Evolutionary conservation across 1,284 basidiomycete genomes (phyloP), one percentile per base, ranked within the genome.

Genomic region (Malassezia obtusa): DNA sequence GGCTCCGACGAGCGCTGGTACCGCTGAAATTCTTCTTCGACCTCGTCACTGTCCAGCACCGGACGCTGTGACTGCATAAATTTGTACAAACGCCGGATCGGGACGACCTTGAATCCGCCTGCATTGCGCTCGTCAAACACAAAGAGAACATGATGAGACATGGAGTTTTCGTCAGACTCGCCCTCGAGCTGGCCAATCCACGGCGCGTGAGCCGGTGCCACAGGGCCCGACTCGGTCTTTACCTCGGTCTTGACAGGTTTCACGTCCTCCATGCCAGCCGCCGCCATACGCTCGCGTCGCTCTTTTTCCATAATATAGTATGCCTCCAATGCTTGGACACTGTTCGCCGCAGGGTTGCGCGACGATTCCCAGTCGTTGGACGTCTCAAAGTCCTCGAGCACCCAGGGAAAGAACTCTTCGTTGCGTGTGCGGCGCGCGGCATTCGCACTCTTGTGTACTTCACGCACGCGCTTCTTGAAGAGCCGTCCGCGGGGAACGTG

Each of bases 101-200:
- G 71, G 24, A 73, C 64, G 37, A 71, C 62, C 36, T 67, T 66
- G 63, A 73, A 73, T 3, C 67, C 69, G 43, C 71, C 71, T 2
- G 61, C 59, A 36, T 65, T 63, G 8, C 65, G 57, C 45, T 70
- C 67, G 52, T 73, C 71, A 37, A 73, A 71, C 33, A 64, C 66
- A 44, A 73, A 73, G 15, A 73, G 61, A 11, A 70, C 71, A 49
- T 73, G 69, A n/a, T 65, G 60, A 24, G 63, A 66, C 3, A 65
- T 58, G 0, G 64, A 60, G 40, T 62, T 58, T 15, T 60, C 60
- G 58, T 60, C 58, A 8, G 62, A 64, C 33, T 71, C 71, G 22
- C 71, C 71, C 30, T 73, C 71, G 4, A 73, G 62, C 57, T 70
- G 71, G 15, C 71, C 71, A 39, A 73, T 60, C 71, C 71, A 73